Conservation (phyloP, 306 rosid species). For the Dalbergia cultrata region DNA sequence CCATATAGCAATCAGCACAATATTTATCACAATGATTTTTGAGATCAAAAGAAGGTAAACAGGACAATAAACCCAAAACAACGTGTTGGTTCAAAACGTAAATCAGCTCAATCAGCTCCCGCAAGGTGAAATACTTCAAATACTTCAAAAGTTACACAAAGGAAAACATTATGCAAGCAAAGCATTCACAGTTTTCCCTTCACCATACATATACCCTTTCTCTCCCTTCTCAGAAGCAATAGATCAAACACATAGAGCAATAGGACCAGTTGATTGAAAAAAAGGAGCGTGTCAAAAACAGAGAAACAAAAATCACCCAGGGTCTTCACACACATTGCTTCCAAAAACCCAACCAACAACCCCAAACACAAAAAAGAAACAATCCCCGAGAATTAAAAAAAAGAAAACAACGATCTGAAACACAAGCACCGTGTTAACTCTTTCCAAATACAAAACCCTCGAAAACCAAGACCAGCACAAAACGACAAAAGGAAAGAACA, state of each 20-base stretch:
- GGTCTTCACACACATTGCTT: constrained; percentile 18
- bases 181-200: background rate
- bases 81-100: background rate
- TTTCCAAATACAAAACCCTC: background rate
- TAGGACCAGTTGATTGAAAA: background rate
- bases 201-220: background rate
- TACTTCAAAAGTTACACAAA: no score
- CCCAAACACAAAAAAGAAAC: background rate
- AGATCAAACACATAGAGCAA: background rate
- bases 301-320: background rate
- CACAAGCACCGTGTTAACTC: background rate
- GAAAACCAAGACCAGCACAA: background rate
- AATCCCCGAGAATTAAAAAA: background rate
- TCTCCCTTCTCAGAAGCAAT: background rate
- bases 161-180: background rate
- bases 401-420: constrained; percentile 44
- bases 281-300: background rate
- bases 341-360: constrained; percentile 17
- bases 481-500: background rate
- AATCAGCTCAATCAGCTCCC: background rate
- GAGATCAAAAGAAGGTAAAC: background rate
- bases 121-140: background rate
- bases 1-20: background rate
- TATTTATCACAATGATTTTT: no score
- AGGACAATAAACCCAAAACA: background rate